A percentile compares a stretch with the other conserved stretches of the same genome.
Evolutionary conservation across 2,329 filamentous ascomycete genomes (phyloP).

Genomic region (Penicillium sp.): DNA sequence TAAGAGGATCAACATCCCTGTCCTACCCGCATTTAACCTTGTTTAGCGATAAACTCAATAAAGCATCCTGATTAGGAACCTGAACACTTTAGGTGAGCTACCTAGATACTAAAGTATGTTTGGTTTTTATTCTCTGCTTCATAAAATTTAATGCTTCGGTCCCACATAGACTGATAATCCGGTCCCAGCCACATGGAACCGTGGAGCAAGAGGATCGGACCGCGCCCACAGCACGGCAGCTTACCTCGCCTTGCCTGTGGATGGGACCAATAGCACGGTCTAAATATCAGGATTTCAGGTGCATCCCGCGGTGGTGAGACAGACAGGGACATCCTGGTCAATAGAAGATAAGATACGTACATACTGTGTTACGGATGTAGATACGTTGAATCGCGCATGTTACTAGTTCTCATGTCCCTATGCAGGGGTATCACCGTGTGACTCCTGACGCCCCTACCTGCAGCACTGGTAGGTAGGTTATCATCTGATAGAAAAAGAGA

Average conservation of each 20-base stretch:
- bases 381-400: background rate
- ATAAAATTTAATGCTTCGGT: background rate
- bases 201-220: conserved; percentile 4
- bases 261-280: background rate
- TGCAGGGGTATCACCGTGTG: background rate
- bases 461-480: background rate
- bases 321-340: background rate
- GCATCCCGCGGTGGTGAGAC: background rate
- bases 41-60: background rate
- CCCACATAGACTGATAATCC: background rate
- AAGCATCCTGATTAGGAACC: background rate
- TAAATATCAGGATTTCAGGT: background rate
- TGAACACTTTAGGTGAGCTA: background rate
- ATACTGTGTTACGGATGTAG: background rate
- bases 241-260: background rate
- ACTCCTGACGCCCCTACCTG: background rate
- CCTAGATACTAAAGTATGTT: background rate
- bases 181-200: background rate
- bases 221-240: background rate
- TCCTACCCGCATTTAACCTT: background rate
- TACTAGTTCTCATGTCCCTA: background rate
- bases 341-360: background rate
- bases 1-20: background rate
- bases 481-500: background rate
- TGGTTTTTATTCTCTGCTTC: background rate